These are phyloP conservation scores for Bidens hawaiensis DNA, from an alignment of 140 eudicot species.

Conservation along the genomic window DNA sequence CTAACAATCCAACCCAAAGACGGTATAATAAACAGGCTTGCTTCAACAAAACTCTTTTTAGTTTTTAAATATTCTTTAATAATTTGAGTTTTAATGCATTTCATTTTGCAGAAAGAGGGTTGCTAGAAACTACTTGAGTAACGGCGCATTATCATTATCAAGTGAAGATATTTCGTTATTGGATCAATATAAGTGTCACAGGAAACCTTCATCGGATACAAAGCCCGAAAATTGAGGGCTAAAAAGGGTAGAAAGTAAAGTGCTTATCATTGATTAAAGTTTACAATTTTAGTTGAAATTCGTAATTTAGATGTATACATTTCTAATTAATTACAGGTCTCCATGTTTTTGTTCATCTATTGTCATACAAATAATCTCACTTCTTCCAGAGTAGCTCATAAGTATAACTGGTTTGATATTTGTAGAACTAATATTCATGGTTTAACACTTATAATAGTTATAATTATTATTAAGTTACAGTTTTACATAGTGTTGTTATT, in stretches of 20 bases:
- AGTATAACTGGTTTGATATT: not conserved
- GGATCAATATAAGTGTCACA: conserved; percentile 34
- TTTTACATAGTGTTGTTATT: not conserved
- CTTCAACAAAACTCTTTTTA: not conserved
- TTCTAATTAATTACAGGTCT: not conserved
- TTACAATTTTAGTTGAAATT: conserved; percentile 23
- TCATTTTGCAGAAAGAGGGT: conserved; percentile 44
- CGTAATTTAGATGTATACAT: conserved; percentile 7
- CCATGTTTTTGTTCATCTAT: conserved; percentile 9
- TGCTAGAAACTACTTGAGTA: conserved; percentile 65
- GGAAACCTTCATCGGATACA: conserved; percentile 27
- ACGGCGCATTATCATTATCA: conserved; percentile 53
- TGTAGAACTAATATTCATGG: not conserved
- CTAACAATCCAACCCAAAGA: conserved; percentile 40
- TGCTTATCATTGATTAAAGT: not conserved
- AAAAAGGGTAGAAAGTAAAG: conserved; percentile 25
- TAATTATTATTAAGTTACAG: not conserved
- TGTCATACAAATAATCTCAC: not conserved
- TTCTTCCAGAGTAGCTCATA: not conserved
- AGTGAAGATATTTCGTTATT: conserved; percentile 67
- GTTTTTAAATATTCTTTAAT: not conserved
- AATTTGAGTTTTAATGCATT: not conserved
- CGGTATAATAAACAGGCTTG: conserved; percentile 36
- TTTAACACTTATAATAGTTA: not conserved
- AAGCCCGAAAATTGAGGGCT: conserved; percentile 16